Conservation (phyloP, 495 filamentous ascomycete species). For the Aeminium ludgeri region DNA sequence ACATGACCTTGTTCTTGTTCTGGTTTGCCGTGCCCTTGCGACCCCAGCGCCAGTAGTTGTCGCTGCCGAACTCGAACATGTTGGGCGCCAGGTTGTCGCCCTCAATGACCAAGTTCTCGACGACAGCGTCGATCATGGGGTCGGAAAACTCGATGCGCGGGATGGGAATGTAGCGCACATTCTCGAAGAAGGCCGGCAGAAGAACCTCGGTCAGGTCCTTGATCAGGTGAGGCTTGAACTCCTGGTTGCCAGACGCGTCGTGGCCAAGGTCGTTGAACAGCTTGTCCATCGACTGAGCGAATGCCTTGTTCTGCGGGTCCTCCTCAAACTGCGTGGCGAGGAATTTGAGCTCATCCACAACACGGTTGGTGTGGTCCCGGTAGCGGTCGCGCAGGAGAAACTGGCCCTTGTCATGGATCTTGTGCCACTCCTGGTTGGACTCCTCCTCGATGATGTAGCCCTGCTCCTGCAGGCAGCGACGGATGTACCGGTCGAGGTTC, state of each 20-base stretch:
- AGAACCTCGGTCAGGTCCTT: conserved; percentile 82
- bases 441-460: conserved; percentile 79
- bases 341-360: conserved; percentile 83
- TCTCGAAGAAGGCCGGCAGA: conserved; percentile 70
- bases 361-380: conserved; percentile 66
- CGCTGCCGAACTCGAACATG: conserved; percentile 71
- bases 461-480: conserved; percentile 70
- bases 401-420: conserved; percentile 69
- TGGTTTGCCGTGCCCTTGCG: conserved; percentile 70
- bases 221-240: conserved; percentile 80
- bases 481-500: conserved; percentile 55
- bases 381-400: conserved; percentile 84
- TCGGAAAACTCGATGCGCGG: conserved; percentile 91
- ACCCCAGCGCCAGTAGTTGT: conserved; percentile 93
- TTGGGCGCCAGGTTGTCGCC: conserved; percentile 96
- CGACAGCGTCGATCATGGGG: conserved; percentile 62
- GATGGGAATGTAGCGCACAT: conserved; percentile 77
- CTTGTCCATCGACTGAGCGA: conserved; percentile 59
- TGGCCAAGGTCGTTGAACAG: conserved; percentile 78
- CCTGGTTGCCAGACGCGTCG: conserved; percentile 63
- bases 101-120: conserved; percentile 91
- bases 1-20: conserved; percentile 63
- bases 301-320: conserved; percentile 69
- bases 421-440: conserved; percentile 68
- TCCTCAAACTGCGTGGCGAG: conserved; percentile 73